phyloP scores from a whole-genome alignment of 495 filamentous ascomycete genomes.

The Penicillium flavigenum region DNA sequence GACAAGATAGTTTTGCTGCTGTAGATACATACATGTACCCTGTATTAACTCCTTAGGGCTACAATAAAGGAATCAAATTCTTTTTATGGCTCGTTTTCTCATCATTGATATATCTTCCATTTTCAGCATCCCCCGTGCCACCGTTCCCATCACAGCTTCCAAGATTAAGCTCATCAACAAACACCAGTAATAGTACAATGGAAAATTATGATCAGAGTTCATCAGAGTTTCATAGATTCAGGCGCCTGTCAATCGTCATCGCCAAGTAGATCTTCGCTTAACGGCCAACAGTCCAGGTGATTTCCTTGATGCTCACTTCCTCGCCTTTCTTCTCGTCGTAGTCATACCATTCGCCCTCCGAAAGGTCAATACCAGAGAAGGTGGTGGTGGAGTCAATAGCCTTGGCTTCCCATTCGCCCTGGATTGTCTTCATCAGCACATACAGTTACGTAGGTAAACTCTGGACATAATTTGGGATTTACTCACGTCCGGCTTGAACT shows the following conservation, averaged over 20 bases:
- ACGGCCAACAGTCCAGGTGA: slow-evolving; percentile 78
- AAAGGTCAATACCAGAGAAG: slow-evolving; percentile 76
- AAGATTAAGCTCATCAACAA: slow-evolving; percentile 2
- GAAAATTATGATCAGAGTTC: not conserved
- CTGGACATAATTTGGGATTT: not conserved
- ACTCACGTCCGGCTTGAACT: slow-evolving; percentile 83
- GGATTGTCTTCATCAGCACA: slow-evolving; percentile 5
- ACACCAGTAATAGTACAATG: slow-evolving; percentile 19
- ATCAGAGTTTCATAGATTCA: slow-evolving; percentile 1
- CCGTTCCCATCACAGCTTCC: slow-evolving; percentile 4
- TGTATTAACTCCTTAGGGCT: not conserved
- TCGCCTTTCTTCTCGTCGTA: slow-evolving; percentile 80
- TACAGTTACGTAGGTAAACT: not conserved
- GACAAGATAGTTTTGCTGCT: not conserved
- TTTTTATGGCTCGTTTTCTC: not conserved
- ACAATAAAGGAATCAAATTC: not conserved
- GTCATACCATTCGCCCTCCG: slow-evolving; percentile 87
- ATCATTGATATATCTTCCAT: not conserved
- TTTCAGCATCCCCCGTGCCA: not conserved
- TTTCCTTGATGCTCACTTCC: slow-evolving; percentile 87
- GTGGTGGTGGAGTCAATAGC: slow-evolving; percentile 74
- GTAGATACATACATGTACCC: not conserved
- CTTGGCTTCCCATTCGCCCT: slow-evolving; percentile 88
- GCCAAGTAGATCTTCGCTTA: not conserved
- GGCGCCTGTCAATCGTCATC: not conserved